Percentiles rank a stretch among this genome's conserved stretches.
Evolutionary conservation across 495 filamentous ascomycete genomes (phyloP).

Genomic region (Penicillium fimorum): DNA sequence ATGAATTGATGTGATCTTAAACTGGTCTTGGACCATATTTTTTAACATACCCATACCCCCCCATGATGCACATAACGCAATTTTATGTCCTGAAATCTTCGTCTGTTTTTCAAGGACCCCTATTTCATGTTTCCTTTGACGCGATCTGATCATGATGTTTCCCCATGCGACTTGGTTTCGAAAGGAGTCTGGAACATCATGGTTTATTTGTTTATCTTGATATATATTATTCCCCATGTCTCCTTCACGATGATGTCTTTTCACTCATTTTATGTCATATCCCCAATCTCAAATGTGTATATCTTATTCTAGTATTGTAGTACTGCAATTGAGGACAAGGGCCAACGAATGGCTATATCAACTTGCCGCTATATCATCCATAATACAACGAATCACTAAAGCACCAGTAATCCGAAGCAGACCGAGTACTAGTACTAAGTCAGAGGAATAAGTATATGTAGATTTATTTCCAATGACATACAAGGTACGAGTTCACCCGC

Average conservation of each 20-base stretch:
- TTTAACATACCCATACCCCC: conserved; percentile 28
- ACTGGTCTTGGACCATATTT: conserved; percentile 25
- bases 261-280: conserved; percentile 1
- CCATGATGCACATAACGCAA: conserved; percentile 30
- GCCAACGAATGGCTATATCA: not conserved
- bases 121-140: conserved; percentile 17
- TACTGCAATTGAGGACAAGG: not conserved
- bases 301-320: not conserved
- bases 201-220: conserved; percentile 6
- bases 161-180: conserved; percentile 4
- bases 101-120: conserved; percentile 11
- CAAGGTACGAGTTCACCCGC: not conserved
- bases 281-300: not conserved
- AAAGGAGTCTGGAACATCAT: conserved; percentile 6
- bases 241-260: conserved; percentile 11
- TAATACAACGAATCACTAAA: not conserved
- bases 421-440: not conserved
- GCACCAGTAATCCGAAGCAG: not conserved
- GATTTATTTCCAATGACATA: not conserved
- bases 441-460: not conserved
- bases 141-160: conserved; percentile 17
- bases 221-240: conserved; percentile 14
- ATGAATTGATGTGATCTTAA: conserved; percentile 31
- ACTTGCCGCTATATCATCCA: not conserved
- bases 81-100: conserved; percentile 23